phyloP scores from a whole-genome alignment of 2,329 filamentous ascomycete species.

The Penicillium sp. region DNA sequence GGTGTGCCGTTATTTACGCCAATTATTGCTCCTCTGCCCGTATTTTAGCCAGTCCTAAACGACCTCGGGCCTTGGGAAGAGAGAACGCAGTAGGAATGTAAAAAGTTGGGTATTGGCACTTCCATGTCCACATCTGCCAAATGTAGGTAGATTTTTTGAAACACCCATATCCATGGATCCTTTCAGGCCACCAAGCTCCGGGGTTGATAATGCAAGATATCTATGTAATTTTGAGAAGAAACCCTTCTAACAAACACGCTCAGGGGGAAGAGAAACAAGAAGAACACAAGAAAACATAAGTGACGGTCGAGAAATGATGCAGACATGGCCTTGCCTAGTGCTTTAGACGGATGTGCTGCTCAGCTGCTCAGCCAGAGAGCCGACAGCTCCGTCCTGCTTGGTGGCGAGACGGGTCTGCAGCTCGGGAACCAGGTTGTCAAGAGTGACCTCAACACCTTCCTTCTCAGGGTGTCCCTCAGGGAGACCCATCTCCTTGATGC shows the following conservation, averaged over 20 bases:
- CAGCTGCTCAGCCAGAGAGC: slow-evolving; percentile 26
- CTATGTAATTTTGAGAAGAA: slow-evolving; percentile 7
- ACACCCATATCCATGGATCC: neutral
- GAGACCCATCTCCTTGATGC: slow-evolving; percentile 82
- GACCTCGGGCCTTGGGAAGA: neutral
- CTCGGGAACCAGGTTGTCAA: slow-evolving; percentile 38
- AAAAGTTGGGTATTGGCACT: slow-evolving; percentile 16
- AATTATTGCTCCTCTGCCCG: no score
- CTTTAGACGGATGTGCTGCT: slow-evolving; percentile 23
- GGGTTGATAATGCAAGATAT: slow-evolving; percentile 13
- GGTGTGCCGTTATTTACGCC: neutral
- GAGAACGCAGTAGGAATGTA: slow-evolving; percentile 1
- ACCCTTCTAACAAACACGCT: slow-evolving; percentile 9
- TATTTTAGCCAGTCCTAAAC: neutral
- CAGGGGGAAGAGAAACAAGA: slow-evolving; percentile 1
- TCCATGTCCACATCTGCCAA: neutral
- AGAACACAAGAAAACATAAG: neutral
- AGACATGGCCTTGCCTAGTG: neutral
- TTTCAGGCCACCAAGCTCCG: slow-evolving; percentile 6
- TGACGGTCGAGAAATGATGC: slow-evolving; percentile 15
- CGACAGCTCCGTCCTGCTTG: slow-evolving; percentile 22
- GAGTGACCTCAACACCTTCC: slow-evolving; percentile 75
- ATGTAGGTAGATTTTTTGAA: neutral
- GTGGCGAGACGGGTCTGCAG: slow-evolving; percentile 25
- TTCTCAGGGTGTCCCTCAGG: slow-evolving; percentile 85